Base-by-base conservation (phyloP, 2,329 filamentous ascomycete species). In the Neofusicoccum kwambonambiense region DNA sequence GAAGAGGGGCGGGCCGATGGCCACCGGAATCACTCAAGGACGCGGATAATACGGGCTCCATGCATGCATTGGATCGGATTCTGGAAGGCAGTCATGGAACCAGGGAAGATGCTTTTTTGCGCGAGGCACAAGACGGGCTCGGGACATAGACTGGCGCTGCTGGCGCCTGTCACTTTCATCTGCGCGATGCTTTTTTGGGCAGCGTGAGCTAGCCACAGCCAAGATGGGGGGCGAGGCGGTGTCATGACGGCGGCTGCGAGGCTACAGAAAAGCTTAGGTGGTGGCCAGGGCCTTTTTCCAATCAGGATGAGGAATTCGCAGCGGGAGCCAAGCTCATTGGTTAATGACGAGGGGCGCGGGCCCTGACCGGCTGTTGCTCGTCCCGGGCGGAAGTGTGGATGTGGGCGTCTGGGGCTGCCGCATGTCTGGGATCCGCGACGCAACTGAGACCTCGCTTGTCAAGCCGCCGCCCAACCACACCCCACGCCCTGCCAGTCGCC, bases 391-490 rank as follows among this genome's bases (percentile, higher is more conserved):
- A 58, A 58, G 35, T 44, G 54, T 44, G 22, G 54, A 15, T 42
- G 54, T 45, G 19, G 27, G 54, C 54, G 54, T 58, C 54, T 58
- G 39, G 54, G 39, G 41, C 54, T 58, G 54, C 54, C 54, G 54
- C 54, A 58, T 19, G 22, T 58, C 54, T 58, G 54, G 22, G 54
- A 58, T 58, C 54, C 54, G 54, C 54, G 54, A 58, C 54, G 27
- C 15, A 42, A 58, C 54, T 58, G 54, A 58, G 12, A 58, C 54
- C 54, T 58, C 54, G 54, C 54, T 44, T 58, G 54, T 58, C 54
- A 58, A 58, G 54, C 54, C 54, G 31, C 52, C 15, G 19, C 39
- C 52, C 52, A n/a, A 57, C 39, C 39, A 58, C 39, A 11, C 11
- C 19, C 39, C 31, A 31, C 54, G 39, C 54, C 22, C 34, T 44